phyloP scores from a whole-genome alignment of 331 rosid species.

The Arachis monticola region DNA sequence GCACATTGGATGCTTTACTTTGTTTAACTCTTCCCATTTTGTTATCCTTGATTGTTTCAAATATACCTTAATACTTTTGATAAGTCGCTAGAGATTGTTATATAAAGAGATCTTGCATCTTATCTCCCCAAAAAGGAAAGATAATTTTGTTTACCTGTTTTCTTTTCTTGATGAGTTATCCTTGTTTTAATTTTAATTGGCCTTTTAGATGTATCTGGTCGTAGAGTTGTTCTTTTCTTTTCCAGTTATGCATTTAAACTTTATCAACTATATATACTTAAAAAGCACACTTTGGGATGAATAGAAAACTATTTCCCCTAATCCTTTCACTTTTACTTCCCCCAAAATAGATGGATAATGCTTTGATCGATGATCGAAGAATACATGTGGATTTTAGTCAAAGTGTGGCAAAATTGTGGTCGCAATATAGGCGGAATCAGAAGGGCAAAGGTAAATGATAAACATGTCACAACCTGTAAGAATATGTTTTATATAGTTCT shows the following conservation, averaged over 20 bases:
- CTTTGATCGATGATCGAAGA: constrained; percentile 95
- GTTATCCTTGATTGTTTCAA: constrained; percentile 34
- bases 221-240: constrained; percentile 14
- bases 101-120: constrained; percentile 18
- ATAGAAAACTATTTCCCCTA: neutral
- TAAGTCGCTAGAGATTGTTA: constrained; percentile 4
- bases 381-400: constrained; percentile 99
- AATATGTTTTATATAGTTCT: neutral
- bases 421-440: constrained; percentile 76
- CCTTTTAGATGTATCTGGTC: constrained; percentile 13
- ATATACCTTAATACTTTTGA: neutral
- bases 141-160: constrained; percentile 33
- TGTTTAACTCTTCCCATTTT: neutral
- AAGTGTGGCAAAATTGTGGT: constrained; percentile 89
- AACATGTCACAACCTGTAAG: constrained; percentile 9
- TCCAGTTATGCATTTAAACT: neutral
- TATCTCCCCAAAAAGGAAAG: constrained; percentile 10
- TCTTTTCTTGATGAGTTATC: constrained; percentile 10
- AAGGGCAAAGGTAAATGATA: constrained; percentile 65
- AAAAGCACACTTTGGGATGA: constrained; percentile 11
- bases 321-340: constrained; percentile 8
- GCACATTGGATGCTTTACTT: constrained; percentile 17
- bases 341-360: constrained; percentile 84
- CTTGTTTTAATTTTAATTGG: constrained; percentile 28
- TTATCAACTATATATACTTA: constrained; percentile 11